phyloP scores from a whole-genome alignment of 2,329 filamentous ascomycete species.

The Periglandula ipomoeae region DNA sequence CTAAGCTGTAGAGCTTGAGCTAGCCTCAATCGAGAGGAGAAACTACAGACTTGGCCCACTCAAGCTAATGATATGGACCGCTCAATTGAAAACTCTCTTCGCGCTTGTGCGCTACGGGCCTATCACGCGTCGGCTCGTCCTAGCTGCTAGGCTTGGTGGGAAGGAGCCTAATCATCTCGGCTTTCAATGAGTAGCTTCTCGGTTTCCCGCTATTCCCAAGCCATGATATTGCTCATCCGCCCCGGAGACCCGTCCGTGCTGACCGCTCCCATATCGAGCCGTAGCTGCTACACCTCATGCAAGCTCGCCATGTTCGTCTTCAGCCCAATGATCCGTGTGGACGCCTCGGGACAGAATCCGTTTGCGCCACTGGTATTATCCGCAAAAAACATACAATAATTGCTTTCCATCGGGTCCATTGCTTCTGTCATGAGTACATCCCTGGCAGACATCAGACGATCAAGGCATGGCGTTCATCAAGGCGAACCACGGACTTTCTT shows the following conservation, averaged over 20 bases:
- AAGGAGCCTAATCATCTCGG: neutral
- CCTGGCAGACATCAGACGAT: neutral
- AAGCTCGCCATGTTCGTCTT: neutral
- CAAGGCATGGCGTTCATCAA: conserved; percentile 2
- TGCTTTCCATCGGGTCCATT: neutral
- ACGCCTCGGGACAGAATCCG: neutral
- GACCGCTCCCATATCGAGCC: conserved; percentile 2
- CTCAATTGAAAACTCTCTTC: conserved; percentile 12
- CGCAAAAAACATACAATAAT: neutral
- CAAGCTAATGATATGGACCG: conserved; percentile 8
- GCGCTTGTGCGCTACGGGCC: conserved; percentile 10
- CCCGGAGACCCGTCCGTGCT: neutral
- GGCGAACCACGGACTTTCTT: neutral
- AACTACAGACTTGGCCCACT: no score
- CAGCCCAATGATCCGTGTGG: neutral
- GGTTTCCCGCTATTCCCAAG: neutral
- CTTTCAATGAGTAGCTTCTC: neutral
- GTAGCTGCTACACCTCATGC: neutral
- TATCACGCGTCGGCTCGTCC: conserved; percentile 9
- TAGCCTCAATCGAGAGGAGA: no score
- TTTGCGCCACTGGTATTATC: conserved; percentile 1
- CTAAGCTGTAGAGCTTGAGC: no score
- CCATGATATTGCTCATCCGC: neutral
- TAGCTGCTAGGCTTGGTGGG: conserved; percentile 3
- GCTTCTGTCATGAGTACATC: neutral